Percentiles rank a stretch among this genome's conserved stretches.
phyloP scores from a whole-genome alignment of 1,139 yeast genomes.

The Hansenula lynferdii region DNA sequence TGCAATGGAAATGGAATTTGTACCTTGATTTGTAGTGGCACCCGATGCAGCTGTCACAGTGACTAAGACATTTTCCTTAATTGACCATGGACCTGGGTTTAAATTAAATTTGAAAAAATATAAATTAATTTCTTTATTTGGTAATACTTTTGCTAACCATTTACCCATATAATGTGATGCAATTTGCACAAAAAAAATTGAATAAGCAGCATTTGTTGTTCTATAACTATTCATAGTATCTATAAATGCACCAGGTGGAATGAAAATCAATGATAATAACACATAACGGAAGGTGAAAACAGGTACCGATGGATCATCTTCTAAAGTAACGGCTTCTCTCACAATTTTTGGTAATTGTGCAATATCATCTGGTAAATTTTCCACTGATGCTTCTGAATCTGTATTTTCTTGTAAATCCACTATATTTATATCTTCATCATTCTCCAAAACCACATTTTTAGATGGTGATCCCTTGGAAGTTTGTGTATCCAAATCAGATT shows the following conservation, averaged over 20 bases:
- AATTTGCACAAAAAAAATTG: conserved; percentile 42
- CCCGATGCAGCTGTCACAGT: conserved; percentile 44
- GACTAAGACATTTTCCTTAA: conserved; percentile 27
- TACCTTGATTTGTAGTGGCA: conserved; percentile 43
- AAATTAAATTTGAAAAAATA: conserved; percentile 25
- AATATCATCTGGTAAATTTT: conserved; percentile 13
- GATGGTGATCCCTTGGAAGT: no score
- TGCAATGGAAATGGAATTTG: conserved; percentile 37
- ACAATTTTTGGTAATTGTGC: conserved; percentile 29
- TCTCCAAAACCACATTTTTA: not conserved
- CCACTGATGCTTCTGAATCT: not conserved
- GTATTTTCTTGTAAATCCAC: not conserved
- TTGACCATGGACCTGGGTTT: conserved; percentile 45
- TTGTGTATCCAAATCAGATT: no score
- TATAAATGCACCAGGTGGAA: conserved; percentile 43
- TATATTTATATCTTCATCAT: not conserved
- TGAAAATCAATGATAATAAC: conserved; percentile 33
- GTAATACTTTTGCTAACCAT: conserved; percentile 33
- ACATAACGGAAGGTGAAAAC: conserved; percentile 38
- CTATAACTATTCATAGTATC: conserved; percentile 44
- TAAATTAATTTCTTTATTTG: conserved; percentile 24
- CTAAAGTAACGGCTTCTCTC: conserved; percentile 28
- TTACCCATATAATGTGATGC: conserved; percentile 40
- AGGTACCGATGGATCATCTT: conserved; percentile 33
- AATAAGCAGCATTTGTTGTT: conserved; percentile 42